phyloP scores from a whole-genome alignment of 2,329 filamentous ascomycete species.

The Phyllosticta citriasiana region DNA sequence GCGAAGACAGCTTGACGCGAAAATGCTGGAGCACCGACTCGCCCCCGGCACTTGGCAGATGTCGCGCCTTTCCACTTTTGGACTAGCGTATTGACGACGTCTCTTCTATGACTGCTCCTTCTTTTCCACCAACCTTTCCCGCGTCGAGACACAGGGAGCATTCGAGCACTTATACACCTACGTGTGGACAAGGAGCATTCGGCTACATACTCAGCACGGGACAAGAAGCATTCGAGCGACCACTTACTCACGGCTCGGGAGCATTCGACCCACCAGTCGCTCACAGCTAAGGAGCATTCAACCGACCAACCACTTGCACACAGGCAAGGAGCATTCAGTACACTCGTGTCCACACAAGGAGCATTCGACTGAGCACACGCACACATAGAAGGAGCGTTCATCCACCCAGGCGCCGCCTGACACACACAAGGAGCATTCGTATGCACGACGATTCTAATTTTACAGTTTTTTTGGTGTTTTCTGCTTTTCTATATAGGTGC shows the following conservation, averaged over 20 bases:
- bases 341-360: not conserved
- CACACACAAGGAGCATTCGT: not conserved
- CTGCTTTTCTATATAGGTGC: not conserved
- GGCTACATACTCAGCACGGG: too few relatives aligned
- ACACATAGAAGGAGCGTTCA: not conserved
- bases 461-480: not conserved
- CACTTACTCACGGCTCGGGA: not conserved
- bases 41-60: not conserved
- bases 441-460: not conserved
- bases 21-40: slow-evolving; percentile 10
- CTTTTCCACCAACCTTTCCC: not conserved
- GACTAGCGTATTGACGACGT: not conserved
- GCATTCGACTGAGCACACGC: not conserved
- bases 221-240: not conserved
- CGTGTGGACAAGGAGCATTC: too few relatives aligned
- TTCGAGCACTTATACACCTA: not conserved
- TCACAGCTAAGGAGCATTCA: not conserved
- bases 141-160: not conserved
- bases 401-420: not conserved
- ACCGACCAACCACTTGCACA: not conserved
- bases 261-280: not conserved
- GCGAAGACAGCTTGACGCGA: slow-evolving; percentile 5
- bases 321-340: not conserved
- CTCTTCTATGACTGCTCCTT: not conserved
- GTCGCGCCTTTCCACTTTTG: not conserved